These are phyloP conservation scores for Aspergillus bombycis DNA, from an alignment of 2,329 filamentous ascomycete genomes.

Conservation along the genomic window DNA sequence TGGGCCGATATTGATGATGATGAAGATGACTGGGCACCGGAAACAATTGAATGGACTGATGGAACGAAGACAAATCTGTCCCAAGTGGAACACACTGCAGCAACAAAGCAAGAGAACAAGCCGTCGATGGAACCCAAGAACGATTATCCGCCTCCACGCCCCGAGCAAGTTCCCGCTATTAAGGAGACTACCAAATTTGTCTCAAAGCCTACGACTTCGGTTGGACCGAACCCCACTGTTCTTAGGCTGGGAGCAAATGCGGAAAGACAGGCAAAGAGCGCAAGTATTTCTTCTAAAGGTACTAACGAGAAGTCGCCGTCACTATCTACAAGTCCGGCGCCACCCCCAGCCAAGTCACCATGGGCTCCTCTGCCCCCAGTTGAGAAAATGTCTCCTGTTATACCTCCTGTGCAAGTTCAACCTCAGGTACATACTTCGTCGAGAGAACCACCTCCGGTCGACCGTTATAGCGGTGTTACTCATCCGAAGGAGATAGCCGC, in stretches of 20 bases:
- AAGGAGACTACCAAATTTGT: slow-evolving; percentile 33
- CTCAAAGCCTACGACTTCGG: slow-evolving; percentile 45
- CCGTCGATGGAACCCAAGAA: slow-evolving; percentile 26
- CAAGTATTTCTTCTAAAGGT: slow-evolving; percentile 52
- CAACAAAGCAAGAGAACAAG: slow-evolving; percentile 23
- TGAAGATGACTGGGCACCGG: slow-evolving; percentile 70
- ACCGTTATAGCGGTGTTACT: slow-evolving; percentile 55
- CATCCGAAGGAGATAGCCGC: slow-evolving; percentile 83
- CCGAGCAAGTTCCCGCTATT: slow-evolving; percentile 24
- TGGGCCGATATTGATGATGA: slow-evolving; percentile 73
- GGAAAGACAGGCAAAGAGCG: slow-evolving; percentile 49
- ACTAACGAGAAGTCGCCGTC: slow-evolving; percentile 57
- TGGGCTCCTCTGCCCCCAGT: slow-evolving; percentile 88
- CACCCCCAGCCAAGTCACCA: slow-evolving; percentile 80
- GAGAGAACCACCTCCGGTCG: slow-evolving; percentile 61
- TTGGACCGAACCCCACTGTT: slow-evolving; percentile 55
- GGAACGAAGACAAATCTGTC: slow-evolving; percentile 67
- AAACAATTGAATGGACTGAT: slow-evolving; percentile 70
- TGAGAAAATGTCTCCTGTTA: slow-evolving; percentile 74
- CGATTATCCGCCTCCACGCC: slow-evolving; percentile 18
- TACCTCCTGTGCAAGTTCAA: slow-evolving; percentile 51
- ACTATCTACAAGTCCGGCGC: slow-evolving; percentile 48
- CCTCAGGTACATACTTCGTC: slow-evolving; percentile 54
- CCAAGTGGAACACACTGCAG: slow-evolving; percentile 39
- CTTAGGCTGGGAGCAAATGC: slow-evolving; percentile 51